Base-by-base conservation (phyloP, 2,329 filamentous ascomycete genomes). In the Venturia pyrina region DNA sequence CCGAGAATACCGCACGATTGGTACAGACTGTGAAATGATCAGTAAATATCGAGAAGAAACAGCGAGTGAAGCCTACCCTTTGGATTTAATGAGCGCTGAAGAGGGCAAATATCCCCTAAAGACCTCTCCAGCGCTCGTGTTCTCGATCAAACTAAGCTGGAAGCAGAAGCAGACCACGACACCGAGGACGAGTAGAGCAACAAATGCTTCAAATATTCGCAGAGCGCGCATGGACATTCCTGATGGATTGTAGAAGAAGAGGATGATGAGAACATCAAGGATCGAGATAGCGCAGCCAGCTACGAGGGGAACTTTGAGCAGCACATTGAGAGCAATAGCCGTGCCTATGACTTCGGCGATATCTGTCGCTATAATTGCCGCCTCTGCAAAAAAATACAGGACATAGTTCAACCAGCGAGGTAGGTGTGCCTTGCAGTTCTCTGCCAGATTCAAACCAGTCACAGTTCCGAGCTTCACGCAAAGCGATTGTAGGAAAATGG, bases 1-100 rank as follows among this genome's bases (percentile, higher is more conserved):
- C 89, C 89, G 0, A 92, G 79, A 66, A 92, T 92, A 63, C 89
- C 89, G 68, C 89, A 92, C 1, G 88, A 84, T 74, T 84, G 81
- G 71, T 83, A 85, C 41, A 85, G 72, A 10, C 53, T 59, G 13
- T 8, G 28, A n/a, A 32, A 5, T 79, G 81, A 66, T 24, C 62
- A 5, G 17, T 41, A 46, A 50, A 34, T 34, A 13, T 37, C 6
- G n/a, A n/a, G 24, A 13, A 5, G 57, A n/a, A 24, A 46, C n/a
- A 69, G 75, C 69, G 70, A 81, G 79, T 19, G 17, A 7, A n/a
- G 24, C 21, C 32, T n/a, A 59, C 53, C 82, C 83, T 69, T 82
- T 77, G 1, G 80, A 80, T 66, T 82, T 70, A 41, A 84, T 75
- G 10, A 85, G 74, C 7, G 81, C 79, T 13, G 79, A 76, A 11